Percentiles rank a stretch among this genome's conserved stretches.
phyloP scores from a whole-genome alignment of 2,329 filamentous ascomycete species.

The Epichloe hybrida region DNA sequence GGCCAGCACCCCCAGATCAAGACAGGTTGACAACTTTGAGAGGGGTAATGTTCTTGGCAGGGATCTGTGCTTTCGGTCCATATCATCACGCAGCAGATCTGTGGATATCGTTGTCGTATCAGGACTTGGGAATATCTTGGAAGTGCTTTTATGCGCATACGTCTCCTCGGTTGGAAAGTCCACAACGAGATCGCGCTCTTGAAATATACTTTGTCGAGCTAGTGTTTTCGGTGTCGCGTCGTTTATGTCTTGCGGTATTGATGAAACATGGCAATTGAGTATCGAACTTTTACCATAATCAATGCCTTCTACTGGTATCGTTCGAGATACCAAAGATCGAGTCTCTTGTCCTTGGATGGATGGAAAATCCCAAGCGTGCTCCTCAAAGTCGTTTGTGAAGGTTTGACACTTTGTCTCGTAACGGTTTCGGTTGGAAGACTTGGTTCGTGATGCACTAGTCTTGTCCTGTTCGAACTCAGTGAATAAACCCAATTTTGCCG shows the following conservation, averaged over 20 bases:
- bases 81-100: not conserved
- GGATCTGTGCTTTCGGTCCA: not conserved
- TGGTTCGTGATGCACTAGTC: not conserved
- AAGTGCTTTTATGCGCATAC: not conserved
- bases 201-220: not conserved
- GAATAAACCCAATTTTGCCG: not conserved
- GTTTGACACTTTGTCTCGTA: not conserved
- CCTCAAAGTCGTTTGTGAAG: not conserved
- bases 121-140: too few species aligned
- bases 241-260: not conserved
- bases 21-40: not conserved
- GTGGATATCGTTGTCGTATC: not conserved
- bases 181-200: not conserved
- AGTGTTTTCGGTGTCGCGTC: not conserved
- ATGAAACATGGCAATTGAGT: not conserved
- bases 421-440: not conserved
- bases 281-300: too few species aligned
- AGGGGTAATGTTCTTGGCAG: not conserved
- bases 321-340: not conserved
- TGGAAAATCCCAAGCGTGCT: not conserved
- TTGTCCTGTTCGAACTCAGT: slow-evolving; percentile 2
- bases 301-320: not conserved
- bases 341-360: not conserved
- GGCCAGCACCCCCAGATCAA: not conserved
- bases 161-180: not conserved